These are phyloP conservation scores for Backusella psychrophila DNA, from an alignment of 192 early-diverging fungal species.

Conservation along the genomic window DNA sequence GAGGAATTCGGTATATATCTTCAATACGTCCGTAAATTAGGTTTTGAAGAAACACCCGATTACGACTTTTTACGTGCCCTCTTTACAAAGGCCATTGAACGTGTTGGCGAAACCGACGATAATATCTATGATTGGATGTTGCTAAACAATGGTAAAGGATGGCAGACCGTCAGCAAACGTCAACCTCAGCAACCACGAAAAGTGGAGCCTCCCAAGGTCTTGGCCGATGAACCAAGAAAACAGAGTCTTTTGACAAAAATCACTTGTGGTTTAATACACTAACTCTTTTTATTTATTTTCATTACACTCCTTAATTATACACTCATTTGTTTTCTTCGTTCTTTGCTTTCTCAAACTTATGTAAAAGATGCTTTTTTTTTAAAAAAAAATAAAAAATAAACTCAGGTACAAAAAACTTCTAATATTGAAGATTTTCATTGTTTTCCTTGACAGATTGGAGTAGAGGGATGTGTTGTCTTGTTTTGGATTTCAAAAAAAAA, in stretches of 20 bases:
- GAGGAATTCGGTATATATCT: constrained; percentile 89
- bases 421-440: no score
- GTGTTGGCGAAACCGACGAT: constrained; percentile 78
- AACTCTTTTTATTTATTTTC: background rate
- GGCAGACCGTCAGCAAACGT: constrained; percentile 33
- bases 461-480: no score
- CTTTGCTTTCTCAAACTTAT: background rate
- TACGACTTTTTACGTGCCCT: constrained; percentile 89
- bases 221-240: background rate
- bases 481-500: no score
- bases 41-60: constrained; percentile 95
- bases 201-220: no score
- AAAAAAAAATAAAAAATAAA: background rate
- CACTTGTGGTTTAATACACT: constrained; percentile 24
- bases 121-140: constrained; percentile 94
- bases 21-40: constrained; percentile 84
- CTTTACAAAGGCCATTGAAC: constrained; percentile 76
- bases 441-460: no score
- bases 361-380: background rate
- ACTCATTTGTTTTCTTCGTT: background rate
- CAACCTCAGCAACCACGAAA: background rate
- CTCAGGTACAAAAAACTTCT: background rate
- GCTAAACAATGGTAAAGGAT: constrained; percentile 56
- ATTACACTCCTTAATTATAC: background rate
- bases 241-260: constrained; percentile 11